Evolutionary conservation across 2,329 filamentous ascomycete species (phyloP), one percentile per base, ranked within the genome.

Genomic region (Trichoderma sp.): DNA sequence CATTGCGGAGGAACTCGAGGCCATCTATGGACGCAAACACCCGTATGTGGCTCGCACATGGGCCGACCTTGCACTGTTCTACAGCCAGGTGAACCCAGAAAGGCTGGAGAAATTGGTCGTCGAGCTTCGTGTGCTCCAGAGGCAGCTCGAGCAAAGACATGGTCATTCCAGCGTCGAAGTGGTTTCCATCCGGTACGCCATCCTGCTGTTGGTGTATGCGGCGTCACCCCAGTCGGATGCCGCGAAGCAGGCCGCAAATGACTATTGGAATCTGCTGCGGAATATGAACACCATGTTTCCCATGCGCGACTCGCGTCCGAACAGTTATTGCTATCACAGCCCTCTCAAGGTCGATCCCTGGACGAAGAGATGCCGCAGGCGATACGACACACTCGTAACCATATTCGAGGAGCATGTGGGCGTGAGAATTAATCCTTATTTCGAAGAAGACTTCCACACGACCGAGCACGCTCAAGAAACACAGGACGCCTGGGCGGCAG

Each of bases 371-470:
- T 81, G 79, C 64, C 74, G 75, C 26, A 75, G 79, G 55, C 74
- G 77, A 58, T 81, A 81, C 68, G 76, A 79, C 15, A 71, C 74
- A 3, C 74, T 76, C 3, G 72, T 76, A 9, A 70, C 74, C 45
- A 74, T 81, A 28, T 68, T 81, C 28, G 73, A 79, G 62, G 71
- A 77, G 60, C 76, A 79, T 56, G 73, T 75, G 14, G 76, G 75
- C 9, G 74, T 80, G 47, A 76, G 73, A 59, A 69, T 80, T 9
- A 69, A 76, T 12, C 73, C 77, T 3, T 80, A 81, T 66, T 81
- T 79, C 65, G 79, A 80, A 52, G 79, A 80, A 64, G 78, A 81
- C 60, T 78, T 79, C 68, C 79, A 81, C 52, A 77, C 74, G 3
- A 72, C 73, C 7, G 73, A 78, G 51, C 79, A 81, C 63, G 77